Base-by-base conservation (phyloP, 176 grass and related monocot genomes). In the Themeda triandra region DNA sequence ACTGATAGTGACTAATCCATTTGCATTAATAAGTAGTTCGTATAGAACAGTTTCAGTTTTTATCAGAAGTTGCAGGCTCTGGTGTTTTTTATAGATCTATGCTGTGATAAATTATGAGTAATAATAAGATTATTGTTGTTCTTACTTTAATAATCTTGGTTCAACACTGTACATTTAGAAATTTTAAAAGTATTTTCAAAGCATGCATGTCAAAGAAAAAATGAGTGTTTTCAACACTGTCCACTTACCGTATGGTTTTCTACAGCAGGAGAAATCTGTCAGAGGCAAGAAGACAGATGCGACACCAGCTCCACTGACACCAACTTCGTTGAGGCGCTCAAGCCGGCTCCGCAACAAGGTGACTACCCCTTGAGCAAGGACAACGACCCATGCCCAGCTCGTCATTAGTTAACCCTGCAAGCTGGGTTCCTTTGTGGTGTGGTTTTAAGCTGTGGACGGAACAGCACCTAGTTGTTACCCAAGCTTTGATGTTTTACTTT, bases 311-410 rank as follows among this genome's bases (percentile, higher is more conserved):
- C 83, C 91, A 53, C n/a, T 86, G 76, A 80, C 36, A 8, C 49
- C 28, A 1, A 88, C 82, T 80, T 79, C 92, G 24, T 30, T 86
- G 73, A 84, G 92, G 49, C 92, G 92, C 30, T 94, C 92, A 40
- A 87, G 4, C 41, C 86, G 92, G 1, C 86, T 94, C 40, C 83
- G 76, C 6, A 89, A 74, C 39, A 69, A 87, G 67, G 72, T 84
- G 65, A 77, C 67, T 82, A 64, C 83, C 27, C 89, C 89, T 69
- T 89, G 79, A 91, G 71, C 45, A 54, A 78, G 11, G 11, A 68
- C 29, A 63, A 69, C 15, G 41, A 10, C 18, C 15, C 69, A 74
- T 31, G 32, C 46, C 40, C 27, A 56, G 2, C 21, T 56, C 21
- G 21, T 56, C 51, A 23, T 2, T 54, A 6, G 6, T 1, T n/a